Evolutionary conservation across 208 protist genomes (phyloP).

Genomic region (Leishmania amazonensis): DNA sequence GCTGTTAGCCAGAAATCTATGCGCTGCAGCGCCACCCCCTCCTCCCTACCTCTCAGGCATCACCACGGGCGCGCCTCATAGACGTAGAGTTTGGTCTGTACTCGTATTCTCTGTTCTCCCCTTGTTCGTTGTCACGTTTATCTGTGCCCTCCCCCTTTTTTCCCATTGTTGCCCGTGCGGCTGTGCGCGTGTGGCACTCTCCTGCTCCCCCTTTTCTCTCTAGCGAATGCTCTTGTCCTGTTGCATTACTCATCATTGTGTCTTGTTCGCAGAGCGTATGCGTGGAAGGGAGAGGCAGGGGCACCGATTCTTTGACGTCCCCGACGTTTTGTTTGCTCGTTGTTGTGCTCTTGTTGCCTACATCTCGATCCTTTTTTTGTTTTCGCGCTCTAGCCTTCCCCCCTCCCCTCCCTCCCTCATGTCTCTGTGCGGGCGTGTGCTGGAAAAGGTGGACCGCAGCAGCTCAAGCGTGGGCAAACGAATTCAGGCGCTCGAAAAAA

Average conservation of each 20-base stretch:
- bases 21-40: not conserved
- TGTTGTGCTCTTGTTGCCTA: not conserved
- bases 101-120: not conserved
- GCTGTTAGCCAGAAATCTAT: not conserved
- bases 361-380: not conserved
- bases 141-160: not conserved
- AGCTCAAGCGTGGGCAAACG: not conserved
- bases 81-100: not conserved
- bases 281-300: too few relatives aligned
- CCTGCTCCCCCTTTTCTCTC: not conserved
- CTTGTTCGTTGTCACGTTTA: not conserved
- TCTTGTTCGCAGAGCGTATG: not conserved
- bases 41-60: conserved; percentile 1
- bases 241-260: not conserved
- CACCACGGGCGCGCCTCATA: not conserved
- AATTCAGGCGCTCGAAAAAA: not conserved
- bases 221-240: not conserved
- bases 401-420: not conserved
- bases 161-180: not conserved
- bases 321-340: not conserved
- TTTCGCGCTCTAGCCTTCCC: not conserved
- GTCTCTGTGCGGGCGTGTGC: not conserved
- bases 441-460: not conserved
- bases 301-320: not conserved
- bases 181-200: not conserved